phyloP scores from a whole-genome alignment of 345 rosid species.

The Stellera chamaejasme region DNA sequence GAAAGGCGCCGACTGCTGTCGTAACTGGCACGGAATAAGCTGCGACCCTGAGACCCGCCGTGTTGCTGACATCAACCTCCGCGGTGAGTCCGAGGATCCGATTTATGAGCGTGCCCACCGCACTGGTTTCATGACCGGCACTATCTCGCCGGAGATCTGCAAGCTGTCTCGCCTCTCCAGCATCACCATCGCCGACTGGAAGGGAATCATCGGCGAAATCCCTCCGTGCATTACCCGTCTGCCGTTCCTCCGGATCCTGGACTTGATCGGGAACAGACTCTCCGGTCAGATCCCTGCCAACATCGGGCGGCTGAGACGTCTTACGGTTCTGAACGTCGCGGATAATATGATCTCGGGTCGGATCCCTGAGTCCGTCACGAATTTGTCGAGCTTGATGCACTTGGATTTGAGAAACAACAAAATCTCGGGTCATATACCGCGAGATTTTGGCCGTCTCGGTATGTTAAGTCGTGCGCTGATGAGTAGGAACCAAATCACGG shows the following conservation, averaged over 20 bases:
- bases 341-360: conserved; percentile 66
- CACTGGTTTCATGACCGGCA: conserved; percentile 75
- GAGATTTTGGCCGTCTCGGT: conserved; percentile 38
- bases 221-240: conserved; percentile 54
- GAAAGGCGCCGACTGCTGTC: conserved; percentile 82
- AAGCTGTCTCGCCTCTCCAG: conserved; percentile 53
- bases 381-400: conserved; percentile 69
- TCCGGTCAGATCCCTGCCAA: conserved; percentile 52
- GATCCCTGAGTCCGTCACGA: conserved; percentile 53
- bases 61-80: conserved; percentile 83
- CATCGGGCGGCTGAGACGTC: conserved; percentile 50
- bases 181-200: conserved; percentile 79
- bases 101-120: conserved; percentile 51
- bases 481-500: conserved; percentile 51
- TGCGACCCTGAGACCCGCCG: conserved; percentile 56
- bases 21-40: conserved; percentile 82
- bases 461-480: conserved; percentile 77
- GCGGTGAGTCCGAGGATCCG: conserved; percentile 90
- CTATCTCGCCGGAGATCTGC: conserved; percentile 57
- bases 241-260: conserved; percentile 64
- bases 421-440: conserved; percentile 52
- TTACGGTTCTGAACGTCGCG: conserved; percentile 70
- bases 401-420: conserved; percentile 66
- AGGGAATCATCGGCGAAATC: conserved; percentile 75
- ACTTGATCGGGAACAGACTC: conserved; percentile 62